These are phyloP conservation scores for Strobilomyces echinocephalus DNA, from an alignment of 768 basidiomycete species.

Conservation along the genomic window DNA sequence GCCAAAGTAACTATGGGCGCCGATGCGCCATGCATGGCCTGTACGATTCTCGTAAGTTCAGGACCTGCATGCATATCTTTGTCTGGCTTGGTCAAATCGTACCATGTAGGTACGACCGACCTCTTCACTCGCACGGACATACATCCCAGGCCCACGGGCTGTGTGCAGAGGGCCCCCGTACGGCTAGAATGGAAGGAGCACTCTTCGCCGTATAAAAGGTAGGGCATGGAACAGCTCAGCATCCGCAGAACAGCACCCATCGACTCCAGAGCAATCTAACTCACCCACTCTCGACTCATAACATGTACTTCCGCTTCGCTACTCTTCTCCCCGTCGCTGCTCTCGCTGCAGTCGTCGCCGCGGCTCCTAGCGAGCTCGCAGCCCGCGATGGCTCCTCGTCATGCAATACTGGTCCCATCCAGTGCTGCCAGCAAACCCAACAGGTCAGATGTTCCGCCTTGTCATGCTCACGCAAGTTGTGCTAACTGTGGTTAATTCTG, in stretches of 20 bases:
- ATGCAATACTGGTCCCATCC: neutral
- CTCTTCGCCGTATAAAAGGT: conserved; percentile 7
- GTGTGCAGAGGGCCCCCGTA: neutral
- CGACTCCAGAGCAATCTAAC: neutral
- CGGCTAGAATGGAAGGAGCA: too few species aligned
- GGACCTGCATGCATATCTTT: too few species aligned
- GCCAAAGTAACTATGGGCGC: too few species aligned
- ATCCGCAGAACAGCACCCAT: neutral
- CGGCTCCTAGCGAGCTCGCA: too few species aligned
- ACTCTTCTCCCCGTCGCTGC: conserved; percentile 10
- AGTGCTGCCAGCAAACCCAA: conserved; percentile 8
- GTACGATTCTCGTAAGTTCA: too few species aligned
- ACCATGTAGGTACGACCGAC: neutral
- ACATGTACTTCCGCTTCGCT: conserved; percentile 8
- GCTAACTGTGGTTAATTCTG: too few species aligned
- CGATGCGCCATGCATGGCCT: too few species aligned
- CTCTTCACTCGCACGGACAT: neutral
- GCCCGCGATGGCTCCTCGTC: too few species aligned
- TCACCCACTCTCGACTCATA: too few species aligned
- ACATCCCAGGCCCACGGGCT: neutral
- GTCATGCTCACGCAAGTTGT: too few species aligned
- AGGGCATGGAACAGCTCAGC: neutral
- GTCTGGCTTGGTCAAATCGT: too few species aligned
- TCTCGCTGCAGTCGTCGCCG: conserved; percentile 1
- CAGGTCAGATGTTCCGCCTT: neutral